These are phyloP conservation scores for Actinomucor elegans DNA, from an alignment of 371 early-diverging fungal species.

Conservation along the genomic window DNA sequence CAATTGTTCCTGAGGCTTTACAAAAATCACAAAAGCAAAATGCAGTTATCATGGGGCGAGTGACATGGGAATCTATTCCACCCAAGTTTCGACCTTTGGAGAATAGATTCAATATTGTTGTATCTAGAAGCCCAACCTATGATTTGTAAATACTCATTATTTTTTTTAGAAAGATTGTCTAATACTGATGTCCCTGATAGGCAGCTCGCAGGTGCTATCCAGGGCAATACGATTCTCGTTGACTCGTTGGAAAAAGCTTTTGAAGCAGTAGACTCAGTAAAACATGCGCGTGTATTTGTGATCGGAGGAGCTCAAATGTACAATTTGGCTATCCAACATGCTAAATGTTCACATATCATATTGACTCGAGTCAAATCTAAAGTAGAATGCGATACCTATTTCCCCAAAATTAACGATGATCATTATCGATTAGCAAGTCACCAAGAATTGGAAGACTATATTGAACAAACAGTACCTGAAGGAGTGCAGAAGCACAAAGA, in stretches of 20 bases:
- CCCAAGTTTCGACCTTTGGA: constrained; percentile 71
- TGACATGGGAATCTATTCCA: constrained; percentile 91
- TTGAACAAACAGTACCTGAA: constrained; percentile 36
- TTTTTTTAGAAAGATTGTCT: neutral
- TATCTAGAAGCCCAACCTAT: constrained; percentile 64
- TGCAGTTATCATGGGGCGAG: constrained; percentile 87
- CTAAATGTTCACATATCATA: constrained; percentile 54
- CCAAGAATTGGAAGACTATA: constrained; percentile 41
- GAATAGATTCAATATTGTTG: constrained; percentile 78
- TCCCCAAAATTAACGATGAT: constrained; percentile 51
- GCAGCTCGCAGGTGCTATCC: constrained; percentile 18
- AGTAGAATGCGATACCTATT: constrained; percentile 66
- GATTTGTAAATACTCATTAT: constrained; percentile 36
- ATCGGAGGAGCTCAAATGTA: constrained; percentile 74
- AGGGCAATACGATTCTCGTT: constrained; percentile 33
- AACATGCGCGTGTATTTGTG: constrained; percentile 46
- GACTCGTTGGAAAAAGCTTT: constrained; percentile 57
- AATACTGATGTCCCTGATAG: constrained; percentile 1
- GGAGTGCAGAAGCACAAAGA: constrained; percentile 45
- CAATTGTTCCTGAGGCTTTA: constrained; percentile 29
- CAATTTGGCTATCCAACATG: constrained; percentile 47
- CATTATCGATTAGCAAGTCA: constrained; percentile 28
- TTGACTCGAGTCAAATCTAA: constrained; percentile 59
- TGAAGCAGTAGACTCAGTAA: constrained; percentile 16
- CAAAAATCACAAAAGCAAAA: constrained; percentile 44